phyloP scores from a whole-genome alignment of 345 rosid species.

The Sonneratia alba region DNA sequence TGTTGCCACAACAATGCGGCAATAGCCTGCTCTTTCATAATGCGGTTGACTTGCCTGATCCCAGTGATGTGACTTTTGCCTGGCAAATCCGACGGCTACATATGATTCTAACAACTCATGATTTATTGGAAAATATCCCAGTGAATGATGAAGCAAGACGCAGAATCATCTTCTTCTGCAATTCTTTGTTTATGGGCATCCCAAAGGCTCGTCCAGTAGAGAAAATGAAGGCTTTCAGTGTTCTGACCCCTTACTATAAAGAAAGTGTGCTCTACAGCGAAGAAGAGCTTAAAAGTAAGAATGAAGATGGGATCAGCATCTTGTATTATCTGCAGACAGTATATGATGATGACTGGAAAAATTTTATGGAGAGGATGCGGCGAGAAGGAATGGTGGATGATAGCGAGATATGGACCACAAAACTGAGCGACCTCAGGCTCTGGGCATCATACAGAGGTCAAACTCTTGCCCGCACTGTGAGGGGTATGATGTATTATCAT shows the following conservation, averaged over 20 bases:
- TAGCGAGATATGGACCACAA: constrained; percentile 50
- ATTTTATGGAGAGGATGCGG: constrained; percentile 76
- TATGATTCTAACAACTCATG: constrained; percentile 69
- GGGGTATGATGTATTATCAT: constrained; percentile 95
- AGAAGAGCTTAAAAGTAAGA: constrained; percentile 72
- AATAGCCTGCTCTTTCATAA: constrained; percentile 46
- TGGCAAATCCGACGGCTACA: constrained; percentile 70
- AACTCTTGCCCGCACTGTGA: constrained; percentile 79
- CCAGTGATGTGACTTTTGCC: constrained; percentile 44
- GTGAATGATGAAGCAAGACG: constrained; percentile 79
- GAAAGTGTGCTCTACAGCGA: constrained; percentile 78
- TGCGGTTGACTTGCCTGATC: constrained; percentile 62
- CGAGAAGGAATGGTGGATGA: constrained; percentile 64
- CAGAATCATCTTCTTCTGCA: constrained; percentile 34
- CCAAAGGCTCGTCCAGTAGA: constrained; percentile 91
- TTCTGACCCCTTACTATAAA: constrained; percentile 78
- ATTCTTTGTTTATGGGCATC: constrained; percentile 85
- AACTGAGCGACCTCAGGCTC: constrained; percentile 72
- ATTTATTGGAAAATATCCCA: constrained; percentile 70
- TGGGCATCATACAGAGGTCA: constrained; percentile 99
- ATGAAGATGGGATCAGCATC: constrained; percentile 78
- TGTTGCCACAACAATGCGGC: constrained; percentile 60
- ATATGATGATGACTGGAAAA: constrained; percentile 80
- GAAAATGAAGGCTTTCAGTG: constrained; percentile 90
- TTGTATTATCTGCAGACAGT: constrained; percentile 73